Evolutionary conservation across 768 basidiomycete species (phyloP), one percentile per base, ranked within the genome.

Genomic region (Naganishia kalamii): DNA sequence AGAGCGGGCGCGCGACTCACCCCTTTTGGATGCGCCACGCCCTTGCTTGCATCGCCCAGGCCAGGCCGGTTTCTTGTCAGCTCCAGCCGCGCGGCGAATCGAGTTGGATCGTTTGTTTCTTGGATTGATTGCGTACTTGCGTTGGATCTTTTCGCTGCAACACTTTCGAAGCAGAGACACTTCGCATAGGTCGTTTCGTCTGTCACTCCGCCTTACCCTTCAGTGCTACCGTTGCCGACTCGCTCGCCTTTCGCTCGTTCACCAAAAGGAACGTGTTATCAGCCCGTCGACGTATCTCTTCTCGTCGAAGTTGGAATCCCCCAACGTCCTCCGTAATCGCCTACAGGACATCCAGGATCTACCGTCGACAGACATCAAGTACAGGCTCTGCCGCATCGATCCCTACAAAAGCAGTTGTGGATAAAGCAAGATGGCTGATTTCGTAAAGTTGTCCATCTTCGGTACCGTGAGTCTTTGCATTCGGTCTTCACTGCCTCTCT

Each of bases 381-480:
- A 15, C 43, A 44, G 21, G 10, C 10, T 44, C 43, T 6, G 5
- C 19, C 6, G 21, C 43, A 44, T 11, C 43, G 19, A 11, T 5
- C 5, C 43, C 19, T 6, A 6, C 11, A 44, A 44, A 44, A 44
- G 43, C 19, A 44, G 37, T 8, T 44, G 13, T 15, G 5, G 43
- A 44, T 6, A n/a, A 44, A 44, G 8, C 19, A 44, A 10, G 21
- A 77, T 77, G 71, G 79, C 79, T 46, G 75, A 76, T 61, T 96
- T 96, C 72, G 92, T 97, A 75, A 97, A 97, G 81, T 89, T 98
- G 74, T 89, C 87, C 80, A 98, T 98, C 81, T 98, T 98, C 73
- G 93, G 92, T 50, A 99, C 94, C 69, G 96, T 93, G 41, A 65
- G 68, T 72, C 60, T 3, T 48, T 43, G 21, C 8, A 19, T 25